Conservation (phyloP, 2,329 filamentous ascomycete genomes). For the Cladosporium halotolerans region DNA sequence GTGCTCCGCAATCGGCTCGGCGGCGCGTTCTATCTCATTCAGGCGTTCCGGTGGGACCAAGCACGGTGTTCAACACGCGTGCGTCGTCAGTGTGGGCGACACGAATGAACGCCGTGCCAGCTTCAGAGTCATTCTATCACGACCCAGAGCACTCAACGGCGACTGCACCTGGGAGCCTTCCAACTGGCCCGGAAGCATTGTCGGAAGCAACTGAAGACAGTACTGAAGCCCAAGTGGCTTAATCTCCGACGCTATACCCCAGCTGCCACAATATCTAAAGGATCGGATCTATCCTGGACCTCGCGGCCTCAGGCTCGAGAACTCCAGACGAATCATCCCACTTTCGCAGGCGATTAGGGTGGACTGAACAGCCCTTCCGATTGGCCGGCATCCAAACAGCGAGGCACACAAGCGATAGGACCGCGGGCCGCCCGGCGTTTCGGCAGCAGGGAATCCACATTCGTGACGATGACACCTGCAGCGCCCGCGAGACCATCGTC, state of each 20-base stretch:
- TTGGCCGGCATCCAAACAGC: conserved; percentile 3
- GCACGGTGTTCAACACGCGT: background rate
- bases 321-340: conserved; percentile 8
- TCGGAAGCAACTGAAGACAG: background rate
- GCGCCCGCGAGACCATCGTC: too few relatives aligned
- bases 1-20: background rate
- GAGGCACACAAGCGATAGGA: conserved; percentile 8
- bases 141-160: background rate
- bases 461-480: too few relatives aligned
- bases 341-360: conserved; percentile 1
- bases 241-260: background rate
- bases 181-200: conserved; percentile 9
- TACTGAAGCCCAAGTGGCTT: background rate
- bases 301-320: conserved; percentile 1
- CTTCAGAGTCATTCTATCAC: background rate
- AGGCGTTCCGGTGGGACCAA: background rate
- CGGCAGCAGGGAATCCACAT: too few relatives aligned
- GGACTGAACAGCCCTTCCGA: background rate
- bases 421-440: background rate
- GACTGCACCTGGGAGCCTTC: background rate
- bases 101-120: conserved; percentile 3
- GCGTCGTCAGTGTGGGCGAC: background rate
- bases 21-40: conserved; percentile 3
- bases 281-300: background rate
- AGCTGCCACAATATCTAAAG: background rate